Evolutionary conservation across 2,329 filamentous ascomycete species (phyloP), one percentile per base, ranked within the genome.

Genomic region (Monosporascus sp.): DNA sequence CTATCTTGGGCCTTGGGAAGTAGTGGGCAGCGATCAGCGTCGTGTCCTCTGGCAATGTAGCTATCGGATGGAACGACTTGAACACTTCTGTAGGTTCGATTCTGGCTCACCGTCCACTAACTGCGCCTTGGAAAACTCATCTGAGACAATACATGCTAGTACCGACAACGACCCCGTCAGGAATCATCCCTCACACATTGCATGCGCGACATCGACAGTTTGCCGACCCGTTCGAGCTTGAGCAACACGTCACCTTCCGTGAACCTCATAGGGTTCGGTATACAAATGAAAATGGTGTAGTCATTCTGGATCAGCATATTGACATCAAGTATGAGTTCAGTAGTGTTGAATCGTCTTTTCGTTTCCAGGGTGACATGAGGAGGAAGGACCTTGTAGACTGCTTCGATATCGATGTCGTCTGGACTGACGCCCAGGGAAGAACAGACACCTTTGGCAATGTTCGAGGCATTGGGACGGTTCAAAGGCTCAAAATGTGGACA

Each of bases 1-100:
- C 46, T 79, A 79, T 55, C 70, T 80, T 7, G 77, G 77, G n/a
- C 77, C 77, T 5, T 80, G 76, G 77, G 75, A 79, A 60, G 70
- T 79, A 37, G 67, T 77, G 39, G 73, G 73, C 43, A 70, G 71
- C 39, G 74, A 76, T 54, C 71, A 73, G 35, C 75, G 76, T 48
- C 75, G 76, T 41, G 68, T 80, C n/a, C 63, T 76, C 39, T 80
- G 77, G 77, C 76, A 77, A 58, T 77, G 77, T 56, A 78, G 75
- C 58, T 80, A 80, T 59, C 72, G 75, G 59, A 73, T 74, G 62
- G 77, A 80, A 65, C 67, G 74, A 25, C 69, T 80, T 35, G 77
- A 80, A 59, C 77, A 80, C 58, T 79, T 73, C 55, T 65, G 77
- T 79, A 69, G 55, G 72, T 67, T 48, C 39, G 25, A 38, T 46